Conservation (phyloP, 140 eudicot genomes). For the Bidens hawaiensis region DNA sequence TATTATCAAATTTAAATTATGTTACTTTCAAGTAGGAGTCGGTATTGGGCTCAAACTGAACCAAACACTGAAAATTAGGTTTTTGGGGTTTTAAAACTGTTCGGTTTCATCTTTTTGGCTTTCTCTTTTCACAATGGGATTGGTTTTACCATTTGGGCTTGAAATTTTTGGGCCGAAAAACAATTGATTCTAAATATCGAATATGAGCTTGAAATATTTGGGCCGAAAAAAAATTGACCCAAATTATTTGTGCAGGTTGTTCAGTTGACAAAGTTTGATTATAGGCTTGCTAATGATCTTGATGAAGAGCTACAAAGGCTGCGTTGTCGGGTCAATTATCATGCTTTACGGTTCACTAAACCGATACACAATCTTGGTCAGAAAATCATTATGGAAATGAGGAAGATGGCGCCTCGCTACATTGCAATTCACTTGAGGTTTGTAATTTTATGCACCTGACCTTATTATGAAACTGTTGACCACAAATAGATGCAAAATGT, state of each 20-base stretch:
- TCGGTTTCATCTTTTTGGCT: no score
- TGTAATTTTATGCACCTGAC: conserved; percentile 3
- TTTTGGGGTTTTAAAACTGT: no score
- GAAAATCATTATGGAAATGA: conserved; percentile 65
- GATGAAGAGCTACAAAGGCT: conserved; percentile 79
- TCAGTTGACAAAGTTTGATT: conserved; percentile 93
- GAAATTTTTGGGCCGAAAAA: no score
- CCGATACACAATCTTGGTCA: conserved; percentile 73
- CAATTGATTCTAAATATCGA: no score
- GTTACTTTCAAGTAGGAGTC: neutral
- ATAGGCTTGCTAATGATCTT: conserved; percentile 91
- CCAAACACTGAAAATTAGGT: no score
- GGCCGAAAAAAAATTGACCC: no score
- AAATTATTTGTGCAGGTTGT: conserved; percentile 59
- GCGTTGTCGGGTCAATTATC: conserved; percentile 92
- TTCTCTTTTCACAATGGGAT: no score
- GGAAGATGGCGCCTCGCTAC: conserved; percentile 77
- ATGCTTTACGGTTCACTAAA: conserved; percentile 86
- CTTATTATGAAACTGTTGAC: no score
- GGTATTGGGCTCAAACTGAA: no score
- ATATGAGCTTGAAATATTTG: no score
- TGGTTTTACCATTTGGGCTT: no score
- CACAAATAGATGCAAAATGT: no score
- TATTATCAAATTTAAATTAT: neutral
- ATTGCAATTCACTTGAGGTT: conserved; percentile 97